Evolutionary conservation across 768 basidiomycete genomes (phyloP).

Genomic region (Dictyophora rubrovolvata): DNA sequence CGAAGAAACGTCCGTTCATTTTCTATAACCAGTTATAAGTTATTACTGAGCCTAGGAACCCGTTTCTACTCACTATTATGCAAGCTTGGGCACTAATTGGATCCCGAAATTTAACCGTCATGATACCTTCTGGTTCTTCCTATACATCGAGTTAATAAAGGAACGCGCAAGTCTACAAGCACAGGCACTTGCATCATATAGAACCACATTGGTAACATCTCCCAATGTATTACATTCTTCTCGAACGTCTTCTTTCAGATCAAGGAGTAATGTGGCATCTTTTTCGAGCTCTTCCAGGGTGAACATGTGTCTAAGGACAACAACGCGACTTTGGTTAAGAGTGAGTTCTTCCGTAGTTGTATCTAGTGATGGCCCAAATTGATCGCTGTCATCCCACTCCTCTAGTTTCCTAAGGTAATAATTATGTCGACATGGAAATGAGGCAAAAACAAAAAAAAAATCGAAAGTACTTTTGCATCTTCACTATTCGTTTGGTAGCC

Average conservation of each 20-base stretch:
- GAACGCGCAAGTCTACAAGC: not conserved
- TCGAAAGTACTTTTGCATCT: constrained; percentile 75
- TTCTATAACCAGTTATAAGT: constrained; percentile 38
- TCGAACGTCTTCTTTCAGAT: constrained; percentile 92
- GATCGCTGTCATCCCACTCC: constrained; percentile 94
- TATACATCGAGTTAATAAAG: constrained; percentile 23
- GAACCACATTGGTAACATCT: constrained; percentile 88
- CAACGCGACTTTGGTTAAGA: constrained; percentile 59
- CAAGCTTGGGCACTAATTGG: constrained; percentile 90
- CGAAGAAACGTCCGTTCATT: constrained; percentile 93
- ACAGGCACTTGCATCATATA: constrained; percentile 74
- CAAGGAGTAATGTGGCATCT: constrained; percentile 75
- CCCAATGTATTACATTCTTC: constrained; percentile 87
- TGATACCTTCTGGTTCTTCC: constrained; percentile 88
- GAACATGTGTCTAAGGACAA: constrained; percentile 95
- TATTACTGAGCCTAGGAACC: too few relatives aligned
- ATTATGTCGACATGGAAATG: not conserved
- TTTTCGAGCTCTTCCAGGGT: constrained; percentile 75
- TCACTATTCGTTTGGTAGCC: constrained; percentile 62
- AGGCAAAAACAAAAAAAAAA: not conserved
- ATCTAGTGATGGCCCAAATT: constrained; percentile 65
- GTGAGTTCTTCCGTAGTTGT: constrained; percentile 39
- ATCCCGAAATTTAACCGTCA: constrained; percentile 95
- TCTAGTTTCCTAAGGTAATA: constrained; percentile 58
- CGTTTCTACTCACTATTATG: constrained; percentile 48